Evolutionary conservation across 805 yeast genomes (phyloP), one percentile per base, ranked within the genome.

Genomic region (Nakazawaea wickerhamii): DNA sequence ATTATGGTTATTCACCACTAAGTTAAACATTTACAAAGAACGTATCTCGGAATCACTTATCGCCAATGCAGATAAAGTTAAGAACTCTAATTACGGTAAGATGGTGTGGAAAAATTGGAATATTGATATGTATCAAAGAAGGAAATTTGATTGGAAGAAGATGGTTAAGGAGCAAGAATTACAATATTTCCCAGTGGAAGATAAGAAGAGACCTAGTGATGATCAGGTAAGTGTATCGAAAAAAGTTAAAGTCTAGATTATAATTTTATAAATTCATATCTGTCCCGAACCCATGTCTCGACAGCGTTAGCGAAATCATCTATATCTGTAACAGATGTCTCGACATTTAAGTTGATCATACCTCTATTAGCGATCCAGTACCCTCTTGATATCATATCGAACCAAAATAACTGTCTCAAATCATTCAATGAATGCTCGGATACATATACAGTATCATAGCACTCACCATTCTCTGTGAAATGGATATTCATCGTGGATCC

Each of bases 81-180:
- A 93, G 65, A 87, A 81, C 47, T 85, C 95, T 56, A 75, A 69
- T 10, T 93, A 91, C 55, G 99, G 99, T 27, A 77, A 82, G 57
- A 73, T 79, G 53, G 98, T 93, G 1, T 93, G 97, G 98, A 86
- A 83, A 59, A 91, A 91, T 60, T 93, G 97, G 97, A 65, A 75
- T 23, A 73, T 91, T 81, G 98, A 93, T 58, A 63, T 81, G 52
- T 91, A 79, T 54, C 57, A 67, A 9, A 72, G 95, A 57, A 80
- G 81, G 61, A 75, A 81, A 59, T 76, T 69, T 55, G 96, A 89
- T 55, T 91, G 98, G 98, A 86, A 84, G 61, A 50, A 70, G 13
- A 50, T 75, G 30, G 70, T 81, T 14, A 84, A 77, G 45, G 73
- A 75, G 35, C 74, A 73, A 50, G 77, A 73, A 47, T 51, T 57